Percentiles rank a stretch among this genome's conserved stretches.
Conservation (phyloP, 208 protist genomes). For the Trypanosoma congolense region DNA sequence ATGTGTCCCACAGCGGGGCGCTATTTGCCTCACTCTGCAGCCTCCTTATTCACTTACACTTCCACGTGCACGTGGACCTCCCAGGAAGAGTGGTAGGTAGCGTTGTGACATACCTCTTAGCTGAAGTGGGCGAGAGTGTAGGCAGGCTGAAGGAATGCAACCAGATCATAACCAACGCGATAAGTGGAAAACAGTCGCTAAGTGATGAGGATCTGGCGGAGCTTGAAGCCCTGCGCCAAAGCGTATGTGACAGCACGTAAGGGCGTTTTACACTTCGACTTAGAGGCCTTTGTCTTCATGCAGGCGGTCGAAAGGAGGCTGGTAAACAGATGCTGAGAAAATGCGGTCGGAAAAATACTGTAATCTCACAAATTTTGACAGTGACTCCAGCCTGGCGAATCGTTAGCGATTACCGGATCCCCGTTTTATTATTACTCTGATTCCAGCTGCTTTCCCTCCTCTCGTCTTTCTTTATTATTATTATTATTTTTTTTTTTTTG, state of each 20-base stretch:
- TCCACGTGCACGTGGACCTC: constrained; percentile 51
- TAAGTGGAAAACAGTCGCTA: constrained; percentile 22
- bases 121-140: constrained; percentile 23
- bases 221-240: constrained; percentile 38
- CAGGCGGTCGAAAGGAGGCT: no score
- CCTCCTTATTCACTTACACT: constrained; percentile 38
- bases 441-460: no score
- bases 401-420: no score
- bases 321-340: no score
- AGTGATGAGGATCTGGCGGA: constrained; percentile 14
- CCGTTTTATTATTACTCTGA: no score
- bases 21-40: constrained; percentile 51
- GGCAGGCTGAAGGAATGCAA: constrained; percentile 26
- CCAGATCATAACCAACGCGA: constrained; percentile 31
- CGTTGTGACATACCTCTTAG: constrained; percentile 37
- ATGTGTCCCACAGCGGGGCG: constrained; percentile 32
- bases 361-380: no score
- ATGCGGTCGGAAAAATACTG: no score
- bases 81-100: constrained; percentile 54
- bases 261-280: background rate
- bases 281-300: background rate
- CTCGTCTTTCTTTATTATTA: constrained; percentile 6
- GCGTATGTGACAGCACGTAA: constrained; percentile 18
- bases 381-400: no score
- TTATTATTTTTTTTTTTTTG: background rate